Evolutionary conservation across 495 filamentous ascomycete species (phyloP).

Genomic region (Lophium mytilinum): DNA sequence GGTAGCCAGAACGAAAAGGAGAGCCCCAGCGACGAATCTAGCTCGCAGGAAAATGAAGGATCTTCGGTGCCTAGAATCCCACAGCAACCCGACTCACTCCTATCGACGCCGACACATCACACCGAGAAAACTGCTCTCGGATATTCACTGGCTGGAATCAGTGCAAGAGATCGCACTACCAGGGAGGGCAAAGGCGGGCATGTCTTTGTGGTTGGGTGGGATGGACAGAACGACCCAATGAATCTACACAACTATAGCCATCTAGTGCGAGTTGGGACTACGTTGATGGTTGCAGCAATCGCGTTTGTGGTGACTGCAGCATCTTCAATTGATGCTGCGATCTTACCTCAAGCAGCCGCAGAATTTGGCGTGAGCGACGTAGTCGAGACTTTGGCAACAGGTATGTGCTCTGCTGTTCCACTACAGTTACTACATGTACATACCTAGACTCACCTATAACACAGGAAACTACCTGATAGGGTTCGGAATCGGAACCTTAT

Average conservation of each 20-base stretch:
- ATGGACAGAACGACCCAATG: constrained; percentile 44
- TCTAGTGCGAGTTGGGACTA: constrained; percentile 35
- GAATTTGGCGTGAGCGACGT: constrained; percentile 47
- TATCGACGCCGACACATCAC: too few relatives aligned
- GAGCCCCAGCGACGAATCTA: too few relatives aligned
- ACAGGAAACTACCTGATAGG: constrained; percentile 46
- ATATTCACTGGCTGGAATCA: constrained; percentile 22
- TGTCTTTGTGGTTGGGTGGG: constrained; percentile 54
- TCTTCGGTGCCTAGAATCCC: too few relatives aligned
- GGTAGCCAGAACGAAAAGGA: too few relatives aligned
- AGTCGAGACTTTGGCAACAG: constrained; percentile 45
- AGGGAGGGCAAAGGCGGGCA: constrained; percentile 28
- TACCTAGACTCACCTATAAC: too few relatives aligned
- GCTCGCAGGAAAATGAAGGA: too few relatives aligned
- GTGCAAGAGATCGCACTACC: constrained; percentile 31
- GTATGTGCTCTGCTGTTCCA: not conserved
- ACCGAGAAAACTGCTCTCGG: not conserved
- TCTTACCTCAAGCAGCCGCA: constrained; percentile 36
- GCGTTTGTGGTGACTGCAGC: constrained; percentile 45
- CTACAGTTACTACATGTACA: too few relatives aligned
- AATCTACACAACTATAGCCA: constrained; percentile 51
- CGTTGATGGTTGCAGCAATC: constrained; percentile 45
- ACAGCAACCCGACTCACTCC: too few relatives aligned
- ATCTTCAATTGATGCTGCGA: constrained; percentile 44
- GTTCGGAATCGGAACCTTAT: constrained; percentile 49